Evolutionary conservation across 192 early-diverging fungal genomes (phyloP), one percentile per base, ranked within the genome.

Genomic region (Mortierella alpina): DNA sequence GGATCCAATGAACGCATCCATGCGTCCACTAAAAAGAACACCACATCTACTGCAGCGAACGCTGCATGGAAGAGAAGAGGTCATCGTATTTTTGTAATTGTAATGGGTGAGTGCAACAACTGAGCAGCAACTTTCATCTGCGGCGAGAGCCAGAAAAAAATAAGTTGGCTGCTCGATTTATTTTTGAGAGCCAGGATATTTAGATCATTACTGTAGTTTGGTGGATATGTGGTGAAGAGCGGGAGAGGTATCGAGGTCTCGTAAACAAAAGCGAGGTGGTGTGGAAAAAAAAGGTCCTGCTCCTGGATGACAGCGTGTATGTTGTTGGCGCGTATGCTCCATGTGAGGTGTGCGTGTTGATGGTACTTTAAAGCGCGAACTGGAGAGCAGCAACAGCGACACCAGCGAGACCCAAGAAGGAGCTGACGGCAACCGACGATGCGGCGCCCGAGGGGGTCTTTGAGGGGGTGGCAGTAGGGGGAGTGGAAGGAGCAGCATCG

Each of bases 331-430:
- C 2, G 13, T 58, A 18, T 31, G 31, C 31, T 31, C 31, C 31
- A 31, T 31, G 31, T 31, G 31, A 31, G 31, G 31, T 31, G 1
- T 31, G 31, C 31, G 31, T 31, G 31, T 31, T 31, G 31, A 31
- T 31, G 31, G 31, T 31, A 31, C 31, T 41, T 72, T 72, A 72
- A 54, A 72, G 70, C 39, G 54, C 45, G 31, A 68, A 49, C 55
- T 68, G 66, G 31, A 72, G 44, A 45, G 60, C 59, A 55, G 70
- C 70, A 48, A 45, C 61, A 5, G 52, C 62, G 49, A 31, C 45
- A 49, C 70, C 61, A 14, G 40, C 53, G 7, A 63, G 18, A 39
- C 61, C 61, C 18, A 62, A 13, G 41, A 72, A 12, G 13, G 62
- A 53, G 12, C 45, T 23, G 20, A 53, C 52, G 52, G 44, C 53